A percentile compares a stretch with the other conserved stretches of the same genome.
Conservation (phyloP, 805 yeast genomes). For the Starmerella davenportii region DNA sequence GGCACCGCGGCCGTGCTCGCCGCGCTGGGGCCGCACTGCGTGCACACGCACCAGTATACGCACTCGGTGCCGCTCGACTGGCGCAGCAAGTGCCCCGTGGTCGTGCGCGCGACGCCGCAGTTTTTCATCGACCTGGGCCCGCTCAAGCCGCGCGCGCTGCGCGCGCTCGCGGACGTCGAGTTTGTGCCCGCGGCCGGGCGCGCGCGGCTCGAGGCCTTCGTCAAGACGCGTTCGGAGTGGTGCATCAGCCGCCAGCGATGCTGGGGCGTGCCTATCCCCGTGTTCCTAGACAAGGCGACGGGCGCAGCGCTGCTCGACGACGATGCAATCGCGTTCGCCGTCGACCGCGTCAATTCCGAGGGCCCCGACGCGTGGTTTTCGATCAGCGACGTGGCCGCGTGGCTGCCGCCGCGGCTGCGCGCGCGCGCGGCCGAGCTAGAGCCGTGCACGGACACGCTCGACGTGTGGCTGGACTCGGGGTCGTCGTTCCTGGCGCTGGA, state of each 20-base stretch:
- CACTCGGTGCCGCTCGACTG: conserved; percentile 96
- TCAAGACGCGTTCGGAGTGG: conserved; percentile 77
- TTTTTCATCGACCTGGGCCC: conserved; percentile 82
- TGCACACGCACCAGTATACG: conserved; percentile 32
- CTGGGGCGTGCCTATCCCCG: conserved; percentile 98
- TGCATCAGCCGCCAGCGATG: conserved; percentile 88
- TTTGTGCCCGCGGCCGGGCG: conserved; percentile 62
- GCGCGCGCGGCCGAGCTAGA: conserved; percentile 28
- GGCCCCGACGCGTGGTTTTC: conserved; percentile 64
- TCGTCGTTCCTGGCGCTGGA: conserved; percentile 60
- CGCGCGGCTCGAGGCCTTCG: conserved; percentile 53
- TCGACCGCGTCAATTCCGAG: conserved; percentile 33
- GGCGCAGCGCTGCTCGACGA: conserved; percentile 47
- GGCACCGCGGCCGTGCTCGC: conserved; percentile 35
- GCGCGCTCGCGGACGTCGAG: conserved; percentile 41
- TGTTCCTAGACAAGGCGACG: conserved; percentile 41
- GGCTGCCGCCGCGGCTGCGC: conserved; percentile 46
- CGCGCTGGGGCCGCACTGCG: conserved; percentile 32
- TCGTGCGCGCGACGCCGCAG: conserved; percentile 87
- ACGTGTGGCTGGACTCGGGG: conserved; percentile 98
- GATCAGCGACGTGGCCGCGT: conserved; percentile 31
- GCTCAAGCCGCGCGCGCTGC: conserved; percentile 42
- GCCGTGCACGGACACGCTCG: conserved; percentile 84
- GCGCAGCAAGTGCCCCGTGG: conserved; percentile 91
- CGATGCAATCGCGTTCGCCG: conserved; percentile 39